phyloP scores from a whole-genome alignment of 176 grass and related monocot species.

The Melocanna baccifera region DNA sequence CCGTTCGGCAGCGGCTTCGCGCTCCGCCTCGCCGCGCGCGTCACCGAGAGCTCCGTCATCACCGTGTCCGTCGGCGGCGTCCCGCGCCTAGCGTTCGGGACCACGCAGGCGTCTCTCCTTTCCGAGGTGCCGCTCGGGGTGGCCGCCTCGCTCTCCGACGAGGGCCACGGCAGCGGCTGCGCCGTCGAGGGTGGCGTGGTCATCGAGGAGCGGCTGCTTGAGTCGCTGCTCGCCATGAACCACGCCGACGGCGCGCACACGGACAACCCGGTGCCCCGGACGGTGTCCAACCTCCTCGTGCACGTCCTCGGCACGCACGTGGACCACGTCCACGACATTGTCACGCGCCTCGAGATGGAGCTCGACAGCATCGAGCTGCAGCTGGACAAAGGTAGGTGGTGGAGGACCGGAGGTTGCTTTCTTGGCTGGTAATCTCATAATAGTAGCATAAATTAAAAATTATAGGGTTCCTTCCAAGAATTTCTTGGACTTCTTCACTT shows the following conservation, averaged over 20 bases:
- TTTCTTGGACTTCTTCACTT: background rate
- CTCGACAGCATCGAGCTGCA: conserved; percentile 79
- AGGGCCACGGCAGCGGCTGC: conserved; percentile 28
- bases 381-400: conserved; percentile 68
- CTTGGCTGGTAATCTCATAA: conserved; percentile 2
- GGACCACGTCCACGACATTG: conserved; percentile 93
- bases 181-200: conserved; percentile 54
- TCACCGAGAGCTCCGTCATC: conserved; percentile 68
- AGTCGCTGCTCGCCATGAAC: conserved; percentile 90
- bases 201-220: conserved; percentile 76
- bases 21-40: conserved; percentile 70
- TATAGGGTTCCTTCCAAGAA: background rate
- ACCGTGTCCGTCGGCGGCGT: conserved; percentile 82
- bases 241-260: conserved; percentile 89
- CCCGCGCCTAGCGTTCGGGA: conserved; percentile 67
- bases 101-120: conserved; percentile 59
- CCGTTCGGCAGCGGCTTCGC: conserved; percentile 60
- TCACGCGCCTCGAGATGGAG: conserved; percentile 86
- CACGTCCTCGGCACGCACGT: conserved; percentile 90
- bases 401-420: conserved; percentile 33
- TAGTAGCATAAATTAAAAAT: background rate
- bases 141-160: conserved; percentile 36
- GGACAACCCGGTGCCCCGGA: conserved; percentile 78
- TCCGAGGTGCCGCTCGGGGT: conserved; percentile 79
- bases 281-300: conserved; percentile 78